Conservation (phyloP, 2,329 filamentous ascomycete genomes). For the Pleoardoris graminearum region DNA sequence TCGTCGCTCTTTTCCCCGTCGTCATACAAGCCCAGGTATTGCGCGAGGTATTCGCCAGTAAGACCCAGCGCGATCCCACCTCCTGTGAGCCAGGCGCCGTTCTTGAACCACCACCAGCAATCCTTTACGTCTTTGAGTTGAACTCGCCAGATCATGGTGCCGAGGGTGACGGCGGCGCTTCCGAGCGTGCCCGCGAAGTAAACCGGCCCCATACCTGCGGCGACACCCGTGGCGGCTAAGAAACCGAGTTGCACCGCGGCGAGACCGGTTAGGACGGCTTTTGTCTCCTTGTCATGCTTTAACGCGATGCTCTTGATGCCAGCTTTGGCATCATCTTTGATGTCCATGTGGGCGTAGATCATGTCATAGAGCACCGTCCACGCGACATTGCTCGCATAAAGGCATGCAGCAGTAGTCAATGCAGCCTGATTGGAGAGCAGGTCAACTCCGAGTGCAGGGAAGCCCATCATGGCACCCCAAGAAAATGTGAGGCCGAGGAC, state of each 20-base stretch:
- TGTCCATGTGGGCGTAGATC: conserved; percentile 92
- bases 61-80: conserved; percentile 61
- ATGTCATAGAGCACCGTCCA: conserved; percentile 92
- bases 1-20: conserved; percentile 18
- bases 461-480: conserved; percentile 87
- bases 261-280: conserved; percentile 71
- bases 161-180: conserved; percentile 58
- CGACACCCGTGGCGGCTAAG: conserved; percentile 69
- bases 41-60: conserved; percentile 56
- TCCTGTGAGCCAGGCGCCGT: conserved; percentile 64
- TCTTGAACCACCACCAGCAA: conserved; percentile 68
- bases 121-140: conserved; percentile 59
- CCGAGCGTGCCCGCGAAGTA: conserved; percentile 64
- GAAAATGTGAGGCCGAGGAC: conserved; percentile 84
- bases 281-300: conserved; percentile 76
- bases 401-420: conserved; percentile 65
- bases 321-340: conserved; percentile 80
- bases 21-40: conserved; percentile 30
- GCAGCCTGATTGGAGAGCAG: conserved; percentile 67
- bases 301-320: conserved; percentile 89
- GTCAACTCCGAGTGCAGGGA: conserved; percentile 79
- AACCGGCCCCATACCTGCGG: conserved; percentile 61
- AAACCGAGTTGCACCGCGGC: conserved; percentile 70
- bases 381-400: conserved; percentile 78
- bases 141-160: conserved; percentile 63